Evolutionary conservation across 371 early-diverging fungal species (phyloP).

Genomic region (Dinochytrium kinnereticum): DNA sequence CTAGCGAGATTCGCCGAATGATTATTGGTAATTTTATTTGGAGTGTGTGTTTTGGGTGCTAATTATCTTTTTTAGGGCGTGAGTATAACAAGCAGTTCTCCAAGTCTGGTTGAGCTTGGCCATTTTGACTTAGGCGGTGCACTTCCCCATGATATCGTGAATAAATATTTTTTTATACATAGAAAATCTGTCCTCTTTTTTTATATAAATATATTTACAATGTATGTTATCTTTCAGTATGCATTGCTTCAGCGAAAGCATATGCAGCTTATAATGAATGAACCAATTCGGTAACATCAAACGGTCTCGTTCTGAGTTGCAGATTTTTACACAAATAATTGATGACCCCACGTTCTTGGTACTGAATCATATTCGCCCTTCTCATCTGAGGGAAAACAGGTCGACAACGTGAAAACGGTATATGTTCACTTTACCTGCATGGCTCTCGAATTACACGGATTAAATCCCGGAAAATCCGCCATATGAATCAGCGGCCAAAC

Average conservation of each 20-base stretch:
- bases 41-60: background rate
- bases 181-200: too few species aligned
- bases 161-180: too few species aligned
- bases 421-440: background rate
- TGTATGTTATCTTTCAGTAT: too few species aligned
- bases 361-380: background rate
- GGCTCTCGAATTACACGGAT: background rate
- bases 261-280: background rate
- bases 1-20: conserved; percentile 97
- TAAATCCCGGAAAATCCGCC: conserved; percentile 32
- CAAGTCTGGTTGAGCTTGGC: too few species aligned
- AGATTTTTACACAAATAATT: conserved; percentile 5
- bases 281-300: background rate
- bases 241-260: too few species aligned
- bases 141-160: too few species aligned
- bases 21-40: conserved; percentile 70
- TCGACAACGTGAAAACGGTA: background rate
- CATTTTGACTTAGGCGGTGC: too few species aligned
- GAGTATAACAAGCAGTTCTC: conserved; percentile 47
- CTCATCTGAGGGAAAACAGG: background rate
- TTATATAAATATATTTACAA: too few species aligned
- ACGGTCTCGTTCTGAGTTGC: background rate
- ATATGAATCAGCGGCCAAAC: conserved; percentile 31
- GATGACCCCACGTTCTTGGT: background rate
- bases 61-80: conserved; percentile 29